Percentiles rank a stretch among this genome's conserved stretches.
These are phyloP conservation scores for Aphanomyces euteiches DNA, from an alignment of 352 stramenopile species.

Conservation along the genomic window DNA sequence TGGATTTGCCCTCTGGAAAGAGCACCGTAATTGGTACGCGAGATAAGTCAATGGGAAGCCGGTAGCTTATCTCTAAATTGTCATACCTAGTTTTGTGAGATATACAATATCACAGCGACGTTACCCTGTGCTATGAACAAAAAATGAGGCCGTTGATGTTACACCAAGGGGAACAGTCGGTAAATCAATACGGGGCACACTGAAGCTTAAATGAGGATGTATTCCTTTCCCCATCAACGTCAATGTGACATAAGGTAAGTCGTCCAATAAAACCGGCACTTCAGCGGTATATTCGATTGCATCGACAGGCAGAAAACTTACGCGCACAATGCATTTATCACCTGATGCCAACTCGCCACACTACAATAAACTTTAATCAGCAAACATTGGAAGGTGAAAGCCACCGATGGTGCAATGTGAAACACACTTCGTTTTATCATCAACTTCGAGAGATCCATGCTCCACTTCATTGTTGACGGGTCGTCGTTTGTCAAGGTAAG, in stretches of 20 bases:
- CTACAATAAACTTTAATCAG: constrained; percentile 3
- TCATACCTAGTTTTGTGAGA: constrained; percentile 60
- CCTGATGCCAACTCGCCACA: constrained; percentile 69
- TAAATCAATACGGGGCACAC: constrained; percentile 73
- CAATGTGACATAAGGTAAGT: constrained; percentile 79
- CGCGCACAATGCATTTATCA: constrained; percentile 70
- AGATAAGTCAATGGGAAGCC: constrained; percentile 64
- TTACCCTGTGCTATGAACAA: constrained; percentile 74
- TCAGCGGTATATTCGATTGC: constrained; percentile 72
- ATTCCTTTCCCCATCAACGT: constrained; percentile 78
- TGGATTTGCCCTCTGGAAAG: constrained; percentile 85
- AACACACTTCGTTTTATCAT: constrained; percentile 22
- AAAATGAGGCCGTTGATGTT: constrained; percentile 53
- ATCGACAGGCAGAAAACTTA: constrained; percentile 84
- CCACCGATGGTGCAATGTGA: constrained; percentile 30
- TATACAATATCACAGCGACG: neutral
- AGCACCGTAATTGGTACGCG: constrained; percentile 77
- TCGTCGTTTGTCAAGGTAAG: constrained; percentile 77
- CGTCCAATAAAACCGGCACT: constrained; percentile 66
- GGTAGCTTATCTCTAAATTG: constrained; percentile 84
- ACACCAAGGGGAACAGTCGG: constrained; percentile 88
- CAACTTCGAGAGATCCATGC: constrained; percentile 63
- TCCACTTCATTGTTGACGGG: constrained; percentile 57
- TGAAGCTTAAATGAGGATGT: constrained; percentile 90
- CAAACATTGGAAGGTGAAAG: neutral